phyloP scores from a whole-genome alignment of 305 asterid species.

The Andrographis paniculata region DNA sequence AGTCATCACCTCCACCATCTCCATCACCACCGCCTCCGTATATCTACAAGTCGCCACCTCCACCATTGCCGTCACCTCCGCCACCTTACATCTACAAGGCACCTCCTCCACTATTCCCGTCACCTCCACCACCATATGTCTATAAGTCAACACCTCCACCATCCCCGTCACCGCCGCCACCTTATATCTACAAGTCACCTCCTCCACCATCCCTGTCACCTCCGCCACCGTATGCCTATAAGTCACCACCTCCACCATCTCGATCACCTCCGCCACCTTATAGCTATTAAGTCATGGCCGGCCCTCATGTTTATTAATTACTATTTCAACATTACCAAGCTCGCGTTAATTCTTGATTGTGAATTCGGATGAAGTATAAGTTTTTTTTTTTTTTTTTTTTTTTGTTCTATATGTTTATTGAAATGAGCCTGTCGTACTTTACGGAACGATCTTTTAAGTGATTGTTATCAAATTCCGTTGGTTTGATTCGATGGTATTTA shows the following conservation, averaged over 20 bases:
- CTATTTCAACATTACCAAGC: too few relatives aligned
- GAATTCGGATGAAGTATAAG: too few relatives aligned
- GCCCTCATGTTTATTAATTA: too few relatives aligned
- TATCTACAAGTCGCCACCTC: neutral
- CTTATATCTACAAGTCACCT: neutral
- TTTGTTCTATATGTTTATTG: too few relatives aligned
- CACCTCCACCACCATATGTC: neutral
- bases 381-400: too few relatives aligned
- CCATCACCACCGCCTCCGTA: slow-evolving; percentile 6
- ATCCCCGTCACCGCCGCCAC: neutral
- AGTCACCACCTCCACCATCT: neutral
- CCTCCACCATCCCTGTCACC: neutral
- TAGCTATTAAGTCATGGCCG: neutral
- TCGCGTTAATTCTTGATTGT: too few relatives aligned
- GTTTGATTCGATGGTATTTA: too few relatives aligned
- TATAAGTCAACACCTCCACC: neutral
- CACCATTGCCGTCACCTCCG: neutral
- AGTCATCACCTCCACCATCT: neutral
- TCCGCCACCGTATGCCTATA: neutral
- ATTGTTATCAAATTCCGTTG: too few relatives aligned
- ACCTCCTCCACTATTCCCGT: neutral
- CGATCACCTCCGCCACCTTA: neutral
- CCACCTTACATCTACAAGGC: slow-evolving; percentile 1
- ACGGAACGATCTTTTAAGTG: too few relatives aligned
- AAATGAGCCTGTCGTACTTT: too few relatives aligned